These are phyloP conservation scores for Rostrohypoxylon terebratum DNA, from an alignment of 495 filamentous ascomycete genomes.

Conservation along the genomic window DNA sequence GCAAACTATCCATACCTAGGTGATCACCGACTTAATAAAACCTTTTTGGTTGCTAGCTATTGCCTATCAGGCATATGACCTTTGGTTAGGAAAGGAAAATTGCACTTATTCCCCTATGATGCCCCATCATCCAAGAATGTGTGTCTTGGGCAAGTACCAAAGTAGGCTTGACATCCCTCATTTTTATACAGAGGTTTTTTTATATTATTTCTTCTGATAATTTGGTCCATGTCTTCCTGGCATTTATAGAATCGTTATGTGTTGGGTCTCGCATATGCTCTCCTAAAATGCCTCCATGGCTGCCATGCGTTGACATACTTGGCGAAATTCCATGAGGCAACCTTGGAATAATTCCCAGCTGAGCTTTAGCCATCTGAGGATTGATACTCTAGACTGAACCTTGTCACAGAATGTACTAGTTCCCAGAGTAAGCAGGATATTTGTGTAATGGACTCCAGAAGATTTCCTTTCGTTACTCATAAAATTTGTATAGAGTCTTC, in stretches of 20 bases:
- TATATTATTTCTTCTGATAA: not conserved
- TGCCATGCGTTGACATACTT: constrained; percentile 6
- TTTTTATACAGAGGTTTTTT: not conserved
- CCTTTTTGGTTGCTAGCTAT: too few species aligned
- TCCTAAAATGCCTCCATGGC: constrained; percentile 1
- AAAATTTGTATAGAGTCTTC: constrained; percentile 6
- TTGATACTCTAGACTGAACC: not conserved
- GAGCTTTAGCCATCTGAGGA: constrained; percentile 2
- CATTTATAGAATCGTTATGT: not conserved
- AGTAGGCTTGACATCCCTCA: too few species aligned
- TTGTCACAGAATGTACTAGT: not conserved
- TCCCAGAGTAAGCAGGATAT: not conserved
- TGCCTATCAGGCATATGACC: too few species aligned
- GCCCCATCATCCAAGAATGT: too few species aligned
- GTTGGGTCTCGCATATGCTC: not conserved
- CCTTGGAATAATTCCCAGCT: not conserved
- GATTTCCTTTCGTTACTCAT: not conserved
- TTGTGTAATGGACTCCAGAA: not conserved
- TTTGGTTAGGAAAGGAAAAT: too few species aligned
- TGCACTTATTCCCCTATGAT: too few species aligned
- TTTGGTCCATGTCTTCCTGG: not conserved
- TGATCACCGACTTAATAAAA: too few species aligned
- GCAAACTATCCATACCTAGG: too few species aligned
- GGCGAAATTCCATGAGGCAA: constrained; percentile 3
- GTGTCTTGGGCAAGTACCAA: too few species aligned